Base-by-base conservation (phyloP, 805 yeast genomes). In the Vanderwaltozyma verrucispora region DNA sequence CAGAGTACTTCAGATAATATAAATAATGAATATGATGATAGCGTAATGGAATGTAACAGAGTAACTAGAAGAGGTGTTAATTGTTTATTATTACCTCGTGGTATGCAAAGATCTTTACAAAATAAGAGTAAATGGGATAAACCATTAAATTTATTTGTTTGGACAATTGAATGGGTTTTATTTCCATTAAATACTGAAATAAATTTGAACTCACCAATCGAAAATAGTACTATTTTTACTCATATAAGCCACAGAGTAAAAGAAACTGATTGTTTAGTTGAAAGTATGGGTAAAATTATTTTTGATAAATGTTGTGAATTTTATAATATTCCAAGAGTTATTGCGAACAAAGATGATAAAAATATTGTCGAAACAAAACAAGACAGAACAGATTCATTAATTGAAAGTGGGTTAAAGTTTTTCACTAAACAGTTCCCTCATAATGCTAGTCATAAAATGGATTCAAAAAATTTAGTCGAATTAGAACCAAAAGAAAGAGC, bases 131-230 rank as follows among this genome's bases (percentile, higher is more conserved):
- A 77, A 3, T 82, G 75, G 69, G 88, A 85, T 54, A 72, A 74
- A 53, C 69, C 69, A 42, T 60, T 67, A 42, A 72, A 76, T 36
- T 54, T 70, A 7, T 85, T 72, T 53, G 72, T 71, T 14, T 86
- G 96, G 96, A 79, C 94, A 0, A 59, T 86, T 0, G 94, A 86
- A 53, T 81, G 86, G 83, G 52, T 72, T 1, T 42, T 77, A 2
- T 26, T 38, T 8, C 37, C 23, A 4, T 59, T 55, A 9, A 14
- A 18, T 13, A 5, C 1, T 15, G 30, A 41, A 14, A 36, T n/a
- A n/a, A n/a, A n/a, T n/a, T n/a, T n/a, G n/a, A n/a, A n/a, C n/a
- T n/a, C n/a, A n/a, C n/a, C n/a, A n/a, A n/a, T n/a, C n/a, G n/a
- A n/a, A n/a, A n/a, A n/a, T n/a, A n/a, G n/a, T n/a, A 21, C 23